Percentiles rank a stretch among this genome's conserved stretches.
phyloP scores from a whole-genome alignment of 2,329 filamentous ascomycete species.

The Pseudogymnoascus sp. region DNA sequence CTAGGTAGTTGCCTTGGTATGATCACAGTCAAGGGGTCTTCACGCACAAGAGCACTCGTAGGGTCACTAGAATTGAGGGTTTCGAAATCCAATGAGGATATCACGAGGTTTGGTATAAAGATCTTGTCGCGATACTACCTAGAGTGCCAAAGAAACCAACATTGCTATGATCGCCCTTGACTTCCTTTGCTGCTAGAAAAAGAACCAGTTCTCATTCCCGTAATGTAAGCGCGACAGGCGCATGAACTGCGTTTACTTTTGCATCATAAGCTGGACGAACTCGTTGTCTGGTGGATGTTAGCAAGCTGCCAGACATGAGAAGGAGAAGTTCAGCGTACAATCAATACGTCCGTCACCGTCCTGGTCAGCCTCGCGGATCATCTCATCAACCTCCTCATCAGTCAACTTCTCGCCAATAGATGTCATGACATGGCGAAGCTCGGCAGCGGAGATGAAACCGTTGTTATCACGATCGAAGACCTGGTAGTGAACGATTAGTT shows the following conservation, averaged over 20 bases:
- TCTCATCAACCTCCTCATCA: slow-evolving; percentile 85
- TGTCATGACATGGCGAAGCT: slow-evolving; percentile 85
- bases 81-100: not conserved
- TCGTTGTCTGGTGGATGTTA: slow-evolving; percentile 61
- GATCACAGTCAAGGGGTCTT: not conserved
- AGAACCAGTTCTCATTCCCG: slow-evolving; percentile 1
- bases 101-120: slow-evolving; percentile 7
- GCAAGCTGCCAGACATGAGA: not conserved
- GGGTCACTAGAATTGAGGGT: not conserved
- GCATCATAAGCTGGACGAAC: slow-evolving; percentile 93
- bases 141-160: slow-evolving; percentile 5
- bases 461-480: slow-evolving; percentile 87
- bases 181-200: slow-evolving; percentile 4
- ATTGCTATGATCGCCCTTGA: slow-evolving; percentile 4
- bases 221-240: not conserved
- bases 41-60: not conserved
- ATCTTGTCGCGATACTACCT: slow-evolving; percentile 7
- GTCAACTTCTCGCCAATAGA: slow-evolving; percentile 87
- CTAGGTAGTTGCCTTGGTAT: not conserved
- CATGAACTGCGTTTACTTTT: slow-evolving; percentile 53
- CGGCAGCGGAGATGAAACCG: slow-evolving; percentile 81
- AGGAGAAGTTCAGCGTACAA: slow-evolving; percentile 45
- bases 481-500: slow-evolving; percentile 29
- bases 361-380: slow-evolving; percentile 87
- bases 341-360: slow-evolving; percentile 83